Evolutionary conservation across 148 eudicot genomes (phyloP).

Genomic region (Cornus controversa): DNA sequence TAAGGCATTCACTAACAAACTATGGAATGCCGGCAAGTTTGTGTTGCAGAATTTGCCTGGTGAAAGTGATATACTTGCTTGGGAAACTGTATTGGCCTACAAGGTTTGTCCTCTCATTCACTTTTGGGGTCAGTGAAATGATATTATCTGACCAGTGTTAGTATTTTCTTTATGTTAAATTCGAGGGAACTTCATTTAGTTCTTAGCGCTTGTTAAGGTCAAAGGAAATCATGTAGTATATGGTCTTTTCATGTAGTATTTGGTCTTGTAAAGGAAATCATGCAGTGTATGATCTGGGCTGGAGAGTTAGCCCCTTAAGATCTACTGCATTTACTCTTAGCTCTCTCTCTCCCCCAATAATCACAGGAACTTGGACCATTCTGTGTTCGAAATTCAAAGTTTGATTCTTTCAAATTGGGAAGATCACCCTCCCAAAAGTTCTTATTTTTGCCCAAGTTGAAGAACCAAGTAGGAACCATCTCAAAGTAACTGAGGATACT

Average conservation of each 20-base stretch:
- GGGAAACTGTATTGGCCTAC: conserved; percentile 59
- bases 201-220: too few relatives aligned
- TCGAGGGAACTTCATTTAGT: neutral
- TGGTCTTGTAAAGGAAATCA: neutral
- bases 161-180: neutral
- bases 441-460: too few relatives aligned
- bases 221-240: too few relatives aligned
- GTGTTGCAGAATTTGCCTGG: conserved; percentile 84
- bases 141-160: neutral
- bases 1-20: conserved; percentile 96
- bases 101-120: conserved; percentile 48
- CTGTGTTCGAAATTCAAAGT: neutral
- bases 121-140: conserved; percentile 1
- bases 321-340: neutral
- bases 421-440: too few relatives aligned
- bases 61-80: conserved; percentile 61
- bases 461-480: too few relatives aligned
- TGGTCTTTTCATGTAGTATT: too few relatives aligned
- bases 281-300: neutral
- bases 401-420: too few relatives aligned
- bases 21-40: conserved; percentile 99
- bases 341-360: neutral
- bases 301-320: neutral
- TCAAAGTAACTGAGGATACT: too few relatives aligned
- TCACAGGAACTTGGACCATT: neutral